Evolutionary conservation across 495 filamentous ascomycete genomes (phyloP).

Genomic region (Tuber calosporum): DNA sequence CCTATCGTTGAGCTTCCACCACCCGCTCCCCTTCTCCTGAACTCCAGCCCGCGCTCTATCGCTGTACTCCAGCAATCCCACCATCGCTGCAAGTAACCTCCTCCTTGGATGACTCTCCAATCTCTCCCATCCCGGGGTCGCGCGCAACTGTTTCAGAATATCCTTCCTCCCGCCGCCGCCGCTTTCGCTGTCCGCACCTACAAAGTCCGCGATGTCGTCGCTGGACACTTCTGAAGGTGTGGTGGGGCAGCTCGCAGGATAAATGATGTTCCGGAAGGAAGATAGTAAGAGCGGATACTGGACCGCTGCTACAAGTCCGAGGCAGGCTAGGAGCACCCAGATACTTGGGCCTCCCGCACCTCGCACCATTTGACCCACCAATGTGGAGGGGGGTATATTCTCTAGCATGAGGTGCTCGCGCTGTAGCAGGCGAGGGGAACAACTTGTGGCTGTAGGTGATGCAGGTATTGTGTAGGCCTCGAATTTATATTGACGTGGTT

Average conservation of each 20-base stretch:
- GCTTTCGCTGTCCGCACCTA: background rate
- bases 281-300: slow-evolving; percentile 27
- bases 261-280: slow-evolving; percentile 18
- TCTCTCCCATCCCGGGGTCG: slow-evolving; percentile 28
- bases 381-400: slow-evolving; percentile 12
- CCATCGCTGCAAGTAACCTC: slow-evolving; percentile 40
- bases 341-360: slow-evolving; percentile 4
- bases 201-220: background rate
- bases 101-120: slow-evolving; percentile 36
- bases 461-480: too few species aligned
- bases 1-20: slow-evolving; percentile 34
- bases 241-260: background rate
- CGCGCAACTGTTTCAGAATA: slow-evolving; percentile 27
- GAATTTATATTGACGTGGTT: too few species aligned
- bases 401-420: slow-evolving; percentile 10
- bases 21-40: slow-evolving; percentile 32
- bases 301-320: slow-evolving; percentile 25
- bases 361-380: background rate
- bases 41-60: slow-evolving; percentile 35
- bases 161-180: slow-evolving; percentile 7
- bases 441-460: too few species aligned
- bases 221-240: background rate
- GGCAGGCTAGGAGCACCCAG: slow-evolving; percentile 21
- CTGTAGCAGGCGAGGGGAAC: background rate
- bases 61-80: slow-evolving; percentile 40